Base-by-base conservation (phyloP, 2,329 filamentous ascomycete genomes). In the Exophiala oligosperma region DNA sequence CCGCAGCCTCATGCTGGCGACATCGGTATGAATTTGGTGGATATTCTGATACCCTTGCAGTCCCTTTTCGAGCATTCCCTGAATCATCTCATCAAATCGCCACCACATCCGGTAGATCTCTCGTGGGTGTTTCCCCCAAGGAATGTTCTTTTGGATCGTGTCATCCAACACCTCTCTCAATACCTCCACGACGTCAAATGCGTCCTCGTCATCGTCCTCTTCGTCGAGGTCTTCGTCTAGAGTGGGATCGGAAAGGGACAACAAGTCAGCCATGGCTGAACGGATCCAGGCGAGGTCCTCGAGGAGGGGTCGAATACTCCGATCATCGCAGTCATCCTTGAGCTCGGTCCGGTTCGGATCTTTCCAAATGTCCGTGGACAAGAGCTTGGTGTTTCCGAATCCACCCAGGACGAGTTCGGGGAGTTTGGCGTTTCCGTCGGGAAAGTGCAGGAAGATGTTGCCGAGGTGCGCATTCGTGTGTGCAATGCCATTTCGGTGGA, bases 401-500 rank as follows among this genome's bases (percentile, higher is more conserved):
- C 58, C 59, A 41, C 59, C 59, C 2, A 58, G 21, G 14, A 37
- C 44, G 24, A 58, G 29, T 6, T 61, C 55, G 3, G 55, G 59
- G 1, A 61, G 37, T 24, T n/a, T 47, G 35, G 51, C 37, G 7
- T 52, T n/a, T 5, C 48, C 17, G 7, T 37, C 24, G 4, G 55
- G 46, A 32, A 59, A 62, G 23, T 61, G 52, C 12, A 62, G 32
- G 40, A 59, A 62, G 14, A 62, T 38, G 38, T 62, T 62, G 35
- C 23, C n/a, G 21, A 17, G n/a, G 24, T 62, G 56, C 2, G 51
- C 28, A 23, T 59, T 56, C 2, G 12, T 24, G 28, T 62, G 60
- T 35, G 28, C 41, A 8, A 56, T n/a, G 5, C 29, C 35, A 7
- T 38, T 49, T n/a, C 40, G 40, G 32, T 59, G 60, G 9, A 62